phyloP scores from a whole-genome alignment of 768 basidiomycete species.

The Rhizopogon rudus region DNA sequence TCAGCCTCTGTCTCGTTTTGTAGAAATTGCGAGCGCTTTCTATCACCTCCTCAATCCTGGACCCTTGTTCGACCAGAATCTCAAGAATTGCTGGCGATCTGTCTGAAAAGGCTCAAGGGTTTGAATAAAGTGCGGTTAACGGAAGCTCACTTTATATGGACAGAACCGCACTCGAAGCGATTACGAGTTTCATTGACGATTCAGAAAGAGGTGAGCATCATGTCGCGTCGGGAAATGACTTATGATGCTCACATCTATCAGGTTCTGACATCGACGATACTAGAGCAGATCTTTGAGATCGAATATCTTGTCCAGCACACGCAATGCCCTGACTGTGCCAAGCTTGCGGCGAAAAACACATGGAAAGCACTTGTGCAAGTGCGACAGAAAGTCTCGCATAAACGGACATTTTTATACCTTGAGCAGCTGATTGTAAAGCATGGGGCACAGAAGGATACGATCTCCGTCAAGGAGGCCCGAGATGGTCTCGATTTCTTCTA shows the following conservation, averaged over 20 bases:
- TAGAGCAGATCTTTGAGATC: slow-evolving; percentile 97
- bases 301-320: slow-evolving; percentile 93
- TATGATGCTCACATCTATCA: slow-evolving; percentile 19
- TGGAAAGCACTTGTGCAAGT: slow-evolving; percentile 99
- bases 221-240: no score
- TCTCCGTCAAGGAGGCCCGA: slow-evolving; percentile 85
- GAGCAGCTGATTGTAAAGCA: slow-evolving; percentile 98
- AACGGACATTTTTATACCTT: slow-evolving; percentile 95
- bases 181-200: slow-evolving; percentile 92
- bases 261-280: slow-evolving; percentile 91
- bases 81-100: slow-evolving; percentile 88
- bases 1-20: slow-evolving; percentile 88
- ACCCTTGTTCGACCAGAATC: slow-evolving; percentile 84
- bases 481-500: slow-evolving; percentile 99
- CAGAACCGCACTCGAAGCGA: slow-evolving; percentile 95
- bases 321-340: slow-evolving; percentile 93
- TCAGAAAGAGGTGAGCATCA: slow-evolving; percentile 83
- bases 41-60: slow-evolving; percentile 89
- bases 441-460: slow-evolving; percentile 93
- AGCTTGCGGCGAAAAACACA: slow-evolving; percentile 95
- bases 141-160: slow-evolving; percentile 99
- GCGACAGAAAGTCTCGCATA: slow-evolving; percentile 98
- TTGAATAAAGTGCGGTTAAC: slow-evolving; percentile 91
- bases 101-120: slow-evolving; percentile 92
- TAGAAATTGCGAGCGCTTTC: slow-evolving; percentile 93